Conservation (phyloP, 441 rosid genomes). For the Erodium moschatum region DNA sequence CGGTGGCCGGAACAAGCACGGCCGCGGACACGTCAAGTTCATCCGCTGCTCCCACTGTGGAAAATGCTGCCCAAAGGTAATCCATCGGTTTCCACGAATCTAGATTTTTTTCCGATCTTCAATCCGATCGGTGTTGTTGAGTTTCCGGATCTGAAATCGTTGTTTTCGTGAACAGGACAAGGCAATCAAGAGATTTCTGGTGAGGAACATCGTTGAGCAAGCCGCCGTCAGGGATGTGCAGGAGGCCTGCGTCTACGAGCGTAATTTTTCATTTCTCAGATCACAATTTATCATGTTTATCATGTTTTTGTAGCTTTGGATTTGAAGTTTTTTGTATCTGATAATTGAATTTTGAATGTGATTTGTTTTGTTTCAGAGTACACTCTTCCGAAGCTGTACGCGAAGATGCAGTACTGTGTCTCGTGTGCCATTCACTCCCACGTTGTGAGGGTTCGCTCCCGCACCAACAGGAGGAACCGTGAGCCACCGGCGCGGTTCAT, state of each 20-base stretch:
- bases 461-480: slow-evolving; percentile 64
- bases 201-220: slow-evolving; percentile 91
- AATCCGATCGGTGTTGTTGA: neutral
- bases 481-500: slow-evolving; percentile 78
- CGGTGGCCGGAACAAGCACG: slow-evolving; percentile 94
- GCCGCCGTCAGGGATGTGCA: slow-evolving; percentile 95
- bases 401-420: neutral
- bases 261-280: slow-evolving; percentile 25
- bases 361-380: slow-evolving; percentile 34
- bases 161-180: slow-evolving; percentile 42
- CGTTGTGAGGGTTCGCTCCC: slow-evolving; percentile 82
- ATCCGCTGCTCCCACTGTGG: slow-evolving; percentile 97
- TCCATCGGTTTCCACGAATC: neutral
- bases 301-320: neutral
- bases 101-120: too few species aligned
- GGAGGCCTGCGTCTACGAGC: slow-evolving; percentile 77
- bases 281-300: too few species aligned
- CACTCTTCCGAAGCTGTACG: slow-evolving; percentile 61
- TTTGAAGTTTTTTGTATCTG: neutral
- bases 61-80: slow-evolving; percentile 82
- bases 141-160: neutral
- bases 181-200: slow-evolving; percentile 83
- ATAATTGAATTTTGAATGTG: neutral
- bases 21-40: slow-evolving; percentile 84
- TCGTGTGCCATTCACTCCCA: slow-evolving; percentile 89